Evolutionary conservation across 1,284 basidiomycete genomes (phyloP), one percentile per base, ranked within the genome.

Genomic region (Leccinum fallax): DNA sequence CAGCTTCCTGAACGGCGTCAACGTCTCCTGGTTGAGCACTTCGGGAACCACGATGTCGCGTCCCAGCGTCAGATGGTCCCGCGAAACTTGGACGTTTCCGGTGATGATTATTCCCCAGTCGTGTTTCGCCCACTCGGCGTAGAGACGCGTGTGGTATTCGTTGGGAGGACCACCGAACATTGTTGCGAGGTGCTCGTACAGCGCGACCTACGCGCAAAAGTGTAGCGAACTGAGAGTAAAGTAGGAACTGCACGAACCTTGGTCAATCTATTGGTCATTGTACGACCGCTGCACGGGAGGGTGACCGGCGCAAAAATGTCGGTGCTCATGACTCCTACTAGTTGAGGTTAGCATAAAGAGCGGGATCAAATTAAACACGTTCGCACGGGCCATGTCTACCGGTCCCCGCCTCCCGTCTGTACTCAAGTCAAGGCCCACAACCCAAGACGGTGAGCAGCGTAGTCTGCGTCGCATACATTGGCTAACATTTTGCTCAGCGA

Each of bases 91-190:
- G 2, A 95, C 85, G 69, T 98, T 98, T 16, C 96, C 95, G 0
- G 95, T 95, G 57, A 97, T 79, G 59, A 98, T 80, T 80, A 97
- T 92, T 0, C 94, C 96, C 94, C 94, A 98, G 21, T 83, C 83
- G 4, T 89, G 86, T 43, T 80, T 73, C 0, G 88, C 86, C 95
- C 95, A 98, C 66, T 80, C 78, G 1, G 83, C 76, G 73, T 98
- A 98, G 26, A 98, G 81, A 1, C 76, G 71, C 46, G 82, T 75
- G 71, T 94, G 90, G 40, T 81, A 75, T 16, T 77, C 67, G 62
- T 89, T 92, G 0, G 94, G 94, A 15, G 84, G 82, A 0, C 92
- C 90, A n/a, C 93, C 92, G 13, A 79, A 78, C 34, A 90, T 78
- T 2, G 76, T 63, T 0, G 85, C 82, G n/a, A 95, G 80, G 67